Conservation (phyloP, 108 stramenopile species). For the Cylindrotheca fusiformis region DNA sequence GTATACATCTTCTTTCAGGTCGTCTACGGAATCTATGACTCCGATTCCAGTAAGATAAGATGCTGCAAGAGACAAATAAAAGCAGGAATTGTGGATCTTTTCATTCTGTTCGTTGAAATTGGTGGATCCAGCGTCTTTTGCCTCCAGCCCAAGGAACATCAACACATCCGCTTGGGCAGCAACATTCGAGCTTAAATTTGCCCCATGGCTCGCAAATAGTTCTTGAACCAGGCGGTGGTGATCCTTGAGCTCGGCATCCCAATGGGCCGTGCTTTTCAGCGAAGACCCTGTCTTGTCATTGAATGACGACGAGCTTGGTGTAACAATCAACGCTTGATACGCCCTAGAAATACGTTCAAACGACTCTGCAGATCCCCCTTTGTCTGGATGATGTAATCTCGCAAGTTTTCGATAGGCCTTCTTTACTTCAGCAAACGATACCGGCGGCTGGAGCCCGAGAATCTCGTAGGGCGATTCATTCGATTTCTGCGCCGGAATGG, state of each 20-base stretch:
- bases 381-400: conserved; percentile 92
- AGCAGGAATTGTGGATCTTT: conserved; percentile 55
- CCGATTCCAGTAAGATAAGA: conserved; percentile 61
- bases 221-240: conserved; percentile 54
- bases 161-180: conserved; percentile 26
- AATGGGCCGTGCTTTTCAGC: conserved; percentile 35
- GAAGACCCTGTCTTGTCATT: neutral
- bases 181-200: conserved; percentile 34
- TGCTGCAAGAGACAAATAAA: conserved; percentile 51
- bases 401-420: conserved; percentile 55
- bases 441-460: conserved; percentile 42
- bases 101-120: conserved; percentile 51
- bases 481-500: neutral
- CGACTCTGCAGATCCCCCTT: conserved; percentile 21
- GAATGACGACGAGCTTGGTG: neutral
- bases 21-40: conserved; percentile 20
- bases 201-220: conserved; percentile 47
- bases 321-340: conserved; percentile 51
- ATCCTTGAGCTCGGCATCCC: conserved; percentile 55
- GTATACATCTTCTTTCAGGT: conserved; percentile 10
- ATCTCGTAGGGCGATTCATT: conserved; percentile 34
- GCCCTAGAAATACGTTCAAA: conserved; percentile 79
- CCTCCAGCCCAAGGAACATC: conserved; percentile 27
- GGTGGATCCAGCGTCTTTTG: conserved; percentile 45
- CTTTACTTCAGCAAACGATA: conserved; percentile 47